These are phyloP conservation scores for Colletotrichum phormii DNA, from an alignment of 2,329 filamentous ascomycete species.

Conservation along the genomic window DNA sequence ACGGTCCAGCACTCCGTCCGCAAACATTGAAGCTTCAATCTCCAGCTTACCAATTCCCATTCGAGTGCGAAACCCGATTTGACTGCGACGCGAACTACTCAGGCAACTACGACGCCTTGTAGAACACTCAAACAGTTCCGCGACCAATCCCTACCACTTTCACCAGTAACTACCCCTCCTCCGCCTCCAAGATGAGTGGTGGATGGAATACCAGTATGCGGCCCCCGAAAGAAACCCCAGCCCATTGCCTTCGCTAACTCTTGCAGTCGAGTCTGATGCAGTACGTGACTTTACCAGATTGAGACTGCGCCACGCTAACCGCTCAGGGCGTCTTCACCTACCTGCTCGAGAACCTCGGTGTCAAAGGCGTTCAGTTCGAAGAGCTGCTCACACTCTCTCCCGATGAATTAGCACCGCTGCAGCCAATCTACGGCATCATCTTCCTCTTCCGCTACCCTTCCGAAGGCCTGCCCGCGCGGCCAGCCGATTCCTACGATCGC, in stretches of 20 bases:
- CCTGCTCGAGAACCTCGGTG: slow-evolving; percentile 89
- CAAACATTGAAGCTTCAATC: background rate
- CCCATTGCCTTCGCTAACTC: slow-evolving; percentile 19
- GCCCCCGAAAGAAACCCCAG: background rate
- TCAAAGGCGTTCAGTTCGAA: slow-evolving; percentile 95
- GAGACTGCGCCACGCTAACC: background rate
- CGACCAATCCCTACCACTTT: background rate
- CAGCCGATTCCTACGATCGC: slow-evolving; percentile 73
- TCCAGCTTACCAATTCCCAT: slow-evolving; percentile 27
- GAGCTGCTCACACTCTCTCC: slow-evolving; percentile 92
- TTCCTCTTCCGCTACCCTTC: slow-evolving; percentile 98
- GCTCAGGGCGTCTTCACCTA: slow-evolving; percentile 93
- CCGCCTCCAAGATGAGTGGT: slow-evolving; percentile 69
- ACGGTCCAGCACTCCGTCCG: background rate
- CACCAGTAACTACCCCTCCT: background rate
- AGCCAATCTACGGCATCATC: slow-evolving; percentile 92
- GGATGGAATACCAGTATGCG: slow-evolving; percentile 91
- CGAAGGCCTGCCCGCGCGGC: slow-evolving; percentile 63
- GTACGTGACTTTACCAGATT: slow-evolving; percentile 62
- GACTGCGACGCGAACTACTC: background rate
- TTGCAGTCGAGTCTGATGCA: slow-evolving; percentile 88
- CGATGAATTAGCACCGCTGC: slow-evolving; percentile 75
- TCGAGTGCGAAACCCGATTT: background rate
- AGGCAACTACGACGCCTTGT: background rate
- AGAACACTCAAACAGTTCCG: background rate